Base-by-base conservation (phyloP, 352 stramenopile species). In the Globisporangium spinosum region DNA sequence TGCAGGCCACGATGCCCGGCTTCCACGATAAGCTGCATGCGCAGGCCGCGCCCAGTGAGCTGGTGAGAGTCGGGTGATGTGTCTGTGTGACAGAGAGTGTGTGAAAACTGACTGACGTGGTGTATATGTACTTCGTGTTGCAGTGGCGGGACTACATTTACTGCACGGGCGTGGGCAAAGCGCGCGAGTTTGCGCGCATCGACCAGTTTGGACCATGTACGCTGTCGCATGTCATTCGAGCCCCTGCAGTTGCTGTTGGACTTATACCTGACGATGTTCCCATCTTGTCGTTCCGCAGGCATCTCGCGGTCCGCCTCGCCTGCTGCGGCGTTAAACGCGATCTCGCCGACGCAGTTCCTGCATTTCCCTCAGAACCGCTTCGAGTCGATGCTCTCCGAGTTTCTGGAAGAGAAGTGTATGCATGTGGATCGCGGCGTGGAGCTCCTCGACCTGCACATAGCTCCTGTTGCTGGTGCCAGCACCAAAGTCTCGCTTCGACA, bases 61-160 rank as follows among this genome's bases (percentile, higher is more conserved):
- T 89, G 63, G 88, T 94, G 78, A 17, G 70, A 10, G 25, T 34
- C 43, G 17, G 2, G 2, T 12, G 17, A 15, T 66, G 45, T 53
- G 47, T 51, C 20, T 59, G 51, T 43, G 8, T 35, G 20, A 43
- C 47, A 1, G n/a, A 23, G 29, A 64, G 8, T 35, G 27, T 27
- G 23, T 38, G 15, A 27, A 15, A 15, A 57, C 10, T 35, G 22
- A 23, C 25, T 38, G 47, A 58, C 8, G 49, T 8, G 12, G 32
- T 27, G 3, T 9, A 64, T 9, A 64, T 58, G 17, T 51, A 40
- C 23, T 47, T n/a, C 53, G 27, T 51, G 25, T 6, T 7, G 23
- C 55, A 95, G 85, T 95, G 87, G 87, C 77, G 86, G 8, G 85
- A 95, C 71, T 95, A 94, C 60, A 78, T 94, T 68, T 95, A 95